phyloP scores from a whole-genome alignment of 129 eudicot species.

The Scalesia atractyloides region DNA sequence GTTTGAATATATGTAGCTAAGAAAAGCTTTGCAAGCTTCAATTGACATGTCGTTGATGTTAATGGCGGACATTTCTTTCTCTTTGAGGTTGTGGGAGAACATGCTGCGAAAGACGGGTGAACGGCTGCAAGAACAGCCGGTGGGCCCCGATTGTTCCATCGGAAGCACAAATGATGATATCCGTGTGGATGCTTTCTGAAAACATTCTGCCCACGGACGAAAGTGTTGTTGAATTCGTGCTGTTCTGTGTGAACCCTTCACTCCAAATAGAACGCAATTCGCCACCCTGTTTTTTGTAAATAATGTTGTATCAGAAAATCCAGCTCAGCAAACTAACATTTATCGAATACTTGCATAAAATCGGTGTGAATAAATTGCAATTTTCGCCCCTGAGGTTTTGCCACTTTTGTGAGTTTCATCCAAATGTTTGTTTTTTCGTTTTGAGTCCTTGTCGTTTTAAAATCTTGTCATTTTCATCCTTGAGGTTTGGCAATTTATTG shows the following conservation, averaged over 20 bases:
- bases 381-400: too few species aligned
- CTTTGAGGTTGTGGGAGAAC: slow-evolving; percentile 91
- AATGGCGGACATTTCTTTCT: slow-evolving; percentile 72
- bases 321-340: slow-evolving; percentile 7
- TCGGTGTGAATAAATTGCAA: too few species aligned
- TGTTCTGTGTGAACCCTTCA: slow-evolving; percentile 46
- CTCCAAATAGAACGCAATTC: slow-evolving; percentile 80
- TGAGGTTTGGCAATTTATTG: too few species aligned
- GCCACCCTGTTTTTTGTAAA: slow-evolving; percentile 48
- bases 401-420: too few species aligned
- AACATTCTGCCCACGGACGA: slow-evolving; percentile 71
- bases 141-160: slow-evolving; percentile 88
- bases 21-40: slow-evolving; percentile 71
- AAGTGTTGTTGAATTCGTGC: slow-evolving; percentile 55
- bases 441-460: too few species aligned
- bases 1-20: slow-evolving; percentile 69
- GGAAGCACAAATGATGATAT: slow-evolving; percentile 66
- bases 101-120: slow-evolving; percentile 94
- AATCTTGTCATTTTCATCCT: too few species aligned
- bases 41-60: slow-evolving; percentile 79
- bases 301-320: background rate
- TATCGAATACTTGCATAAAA: background rate
- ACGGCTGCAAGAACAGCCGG: slow-evolving; percentile 88
- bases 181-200: slow-evolving; percentile 83
- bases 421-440: too few species aligned